Conservation (phyloP, 108 stramenopile species). For the Cyclotella sp. region DNA sequence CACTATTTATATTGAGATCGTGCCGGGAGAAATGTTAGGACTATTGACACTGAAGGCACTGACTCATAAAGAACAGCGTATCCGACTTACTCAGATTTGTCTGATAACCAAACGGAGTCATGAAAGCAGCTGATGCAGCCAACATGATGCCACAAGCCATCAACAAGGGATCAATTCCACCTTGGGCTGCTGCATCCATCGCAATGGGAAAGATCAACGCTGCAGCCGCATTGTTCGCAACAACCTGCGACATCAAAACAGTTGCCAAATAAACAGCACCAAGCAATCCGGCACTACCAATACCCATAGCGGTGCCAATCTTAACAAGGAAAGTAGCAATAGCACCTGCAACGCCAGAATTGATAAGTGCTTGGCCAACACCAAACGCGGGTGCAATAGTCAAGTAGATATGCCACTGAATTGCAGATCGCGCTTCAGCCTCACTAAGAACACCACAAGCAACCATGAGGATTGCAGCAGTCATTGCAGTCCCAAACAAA, state of each 20-base stretch:
- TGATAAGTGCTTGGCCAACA: constrained; percentile 77
- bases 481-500: no score
- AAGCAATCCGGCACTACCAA: constrained; percentile 73
- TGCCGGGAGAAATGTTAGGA: no score
- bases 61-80: no score
- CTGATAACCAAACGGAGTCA: constrained; percentile 80
- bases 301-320: no score
- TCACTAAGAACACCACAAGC: constrained; percentile 76
- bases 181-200: constrained; percentile 73
- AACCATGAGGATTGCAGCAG: constrained; percentile 61
- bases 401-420: no score
- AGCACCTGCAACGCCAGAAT: constrained; percentile 77
- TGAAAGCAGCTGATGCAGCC: constrained; percentile 81
- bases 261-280: no score
- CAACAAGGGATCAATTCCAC: constrained; percentile 56
- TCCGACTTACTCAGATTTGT: no score
- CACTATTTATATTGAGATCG: no score
- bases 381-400: no score
- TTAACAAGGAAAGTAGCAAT: constrained; percentile 71
- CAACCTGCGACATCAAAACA: constrained; percentile 76
- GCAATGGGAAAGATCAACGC: constrained; percentile 91
- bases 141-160: constrained; percentile 85
- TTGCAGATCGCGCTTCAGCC: no score
- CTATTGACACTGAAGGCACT: no score
- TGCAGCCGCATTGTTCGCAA: constrained; percentile 93